phyloP scores from a whole-genome alignment of 2,329 filamentous ascomycete genomes.

The Fonsecaea pugnacius region DNA sequence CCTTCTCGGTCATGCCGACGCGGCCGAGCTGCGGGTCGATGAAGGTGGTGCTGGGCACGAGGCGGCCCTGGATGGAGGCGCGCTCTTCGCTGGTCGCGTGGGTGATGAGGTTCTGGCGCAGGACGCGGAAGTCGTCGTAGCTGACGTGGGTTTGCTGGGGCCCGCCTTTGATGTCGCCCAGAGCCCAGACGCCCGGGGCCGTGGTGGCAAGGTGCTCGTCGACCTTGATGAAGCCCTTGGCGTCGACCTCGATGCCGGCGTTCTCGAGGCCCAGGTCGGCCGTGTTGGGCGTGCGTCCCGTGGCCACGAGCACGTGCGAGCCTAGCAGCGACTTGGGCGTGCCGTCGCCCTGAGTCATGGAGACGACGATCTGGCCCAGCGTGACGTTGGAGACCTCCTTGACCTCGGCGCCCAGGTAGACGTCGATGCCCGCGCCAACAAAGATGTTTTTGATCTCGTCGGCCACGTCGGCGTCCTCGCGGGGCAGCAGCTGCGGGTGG shows the following conservation, averaged over 20 bases:
- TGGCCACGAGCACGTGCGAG: constrained; percentile 57
- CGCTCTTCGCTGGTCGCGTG: constrained; percentile 30
- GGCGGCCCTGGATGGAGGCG: constrained; percentile 41
- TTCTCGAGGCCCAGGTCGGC: constrained; percentile 49
- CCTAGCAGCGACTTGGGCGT: constrained; percentile 39
- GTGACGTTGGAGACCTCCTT: constrained; percentile 38
- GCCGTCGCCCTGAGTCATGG: constrained; percentile 33
- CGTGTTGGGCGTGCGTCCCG: constrained; percentile 58
- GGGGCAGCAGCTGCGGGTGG: constrained; percentile 48
- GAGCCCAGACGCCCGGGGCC: constrained; percentile 50
- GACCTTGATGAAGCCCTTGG: constrained; percentile 51
- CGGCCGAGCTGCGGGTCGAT: constrained; percentile 61
- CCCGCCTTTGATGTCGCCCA: constrained; percentile 59
- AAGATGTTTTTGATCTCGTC: constrained; percentile 51
- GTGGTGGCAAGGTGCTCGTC: constrained; percentile 53
- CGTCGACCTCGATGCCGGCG: constrained; percentile 49
- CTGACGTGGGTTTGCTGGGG: constrained; percentile 62
- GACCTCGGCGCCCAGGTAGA: constrained; percentile 46
- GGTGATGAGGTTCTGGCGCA: constrained; percentile 52
- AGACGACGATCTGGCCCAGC: constrained; percentile 37
- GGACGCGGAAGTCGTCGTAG: constrained; percentile 61
- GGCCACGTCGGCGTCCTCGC: constrained; percentile 57
- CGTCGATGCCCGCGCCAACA: constrained; percentile 51
- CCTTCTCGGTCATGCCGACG: constrained; percentile 54
- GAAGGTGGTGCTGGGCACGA: constrained; percentile 57